Evolutionary conservation across 257 asterid species (phyloP).

Genomic region (Nicotiana attenuata): DNA sequence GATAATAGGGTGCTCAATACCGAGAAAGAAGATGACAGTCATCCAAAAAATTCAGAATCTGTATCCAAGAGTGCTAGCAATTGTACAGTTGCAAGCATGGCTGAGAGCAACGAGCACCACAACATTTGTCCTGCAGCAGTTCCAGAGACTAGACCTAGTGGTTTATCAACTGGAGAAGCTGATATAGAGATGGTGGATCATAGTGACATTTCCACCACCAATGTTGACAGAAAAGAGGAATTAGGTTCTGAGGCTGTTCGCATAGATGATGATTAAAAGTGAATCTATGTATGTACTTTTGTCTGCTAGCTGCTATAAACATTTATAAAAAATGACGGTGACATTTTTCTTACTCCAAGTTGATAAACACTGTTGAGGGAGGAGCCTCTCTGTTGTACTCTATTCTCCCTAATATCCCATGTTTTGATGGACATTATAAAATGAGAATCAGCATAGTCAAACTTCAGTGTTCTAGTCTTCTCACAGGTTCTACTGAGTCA

Average conservation of each 20-base stretch:
- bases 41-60: background rate
- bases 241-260: background rate
- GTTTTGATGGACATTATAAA: background rate
- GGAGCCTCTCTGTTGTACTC: background rate
- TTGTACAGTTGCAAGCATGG: background rate
- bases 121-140: background rate
- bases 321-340: background rate
- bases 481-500: background rate
- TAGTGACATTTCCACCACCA: background rate
- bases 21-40: conserved; percentile 4
- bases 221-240: background rate
- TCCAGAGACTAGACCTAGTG: background rate
- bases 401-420: background rate
- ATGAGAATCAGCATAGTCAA: background rate
- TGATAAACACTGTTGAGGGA: background rate
- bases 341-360: background rate
- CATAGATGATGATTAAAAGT: background rate
- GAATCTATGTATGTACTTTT: background rate
- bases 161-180: background rate
- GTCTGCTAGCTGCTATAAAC: background rate
- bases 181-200: conserved; percentile 7
- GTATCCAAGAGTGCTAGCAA: conserved; percentile 1
- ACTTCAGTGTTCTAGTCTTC: background rate
- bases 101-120: background rate
- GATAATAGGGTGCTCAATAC: conserved; percentile 16